Evolutionary conservation across 192 early-diverging fungal genomes (phyloP), one percentile per base, ranked within the genome.

Genomic region (Linnemannia exigua): DNA sequence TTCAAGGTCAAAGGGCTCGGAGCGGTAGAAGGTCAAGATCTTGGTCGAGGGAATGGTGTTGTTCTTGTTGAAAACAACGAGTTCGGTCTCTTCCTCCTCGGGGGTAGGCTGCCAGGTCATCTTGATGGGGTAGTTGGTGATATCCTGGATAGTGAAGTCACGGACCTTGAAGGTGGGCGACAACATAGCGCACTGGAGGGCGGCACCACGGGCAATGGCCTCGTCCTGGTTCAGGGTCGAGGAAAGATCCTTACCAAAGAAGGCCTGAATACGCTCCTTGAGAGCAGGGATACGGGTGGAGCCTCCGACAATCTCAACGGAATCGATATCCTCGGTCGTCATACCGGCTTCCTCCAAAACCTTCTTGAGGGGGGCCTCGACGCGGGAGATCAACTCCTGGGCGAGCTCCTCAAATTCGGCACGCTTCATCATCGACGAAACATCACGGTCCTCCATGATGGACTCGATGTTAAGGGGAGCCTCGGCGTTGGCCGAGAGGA

Each of bases 101-200:
- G 89, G 89, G 68, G 92, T 93, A 76, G 89, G 91, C 76, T 96
- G 94, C 98, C 98, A 99, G 54, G 90, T 89, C 83, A 99, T 92
- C 88, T 96, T 94, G 89, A 99, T 95, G 70, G 97, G 97, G 87
- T 98, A 97, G 68, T 90, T 88, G 76, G 94, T 96, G 88, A 96
- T 92, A 91, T 99, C 98, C 86, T 96, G 93, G 70, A 99, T 92
- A 38, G 92, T 83, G 88, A 99, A 99, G 66, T 99, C 98, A 70
- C 98, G 97, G 84, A 99, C 98, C 87, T 97, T 97, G 95, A 99
- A 99, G 28, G 96, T 95, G 4, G 98, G 98, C 35, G 97, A 98
- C 69, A 97, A 89, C 85, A 99, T 98, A 83, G 98, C 98, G 90
- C 98, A 99, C 91, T 97, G 96, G 47, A 99, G 91, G 25, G 98